Evolutionary conservation across 345 rosid genomes (phyloP).

Genomic region (Cardamine resedifolia): DNA sequence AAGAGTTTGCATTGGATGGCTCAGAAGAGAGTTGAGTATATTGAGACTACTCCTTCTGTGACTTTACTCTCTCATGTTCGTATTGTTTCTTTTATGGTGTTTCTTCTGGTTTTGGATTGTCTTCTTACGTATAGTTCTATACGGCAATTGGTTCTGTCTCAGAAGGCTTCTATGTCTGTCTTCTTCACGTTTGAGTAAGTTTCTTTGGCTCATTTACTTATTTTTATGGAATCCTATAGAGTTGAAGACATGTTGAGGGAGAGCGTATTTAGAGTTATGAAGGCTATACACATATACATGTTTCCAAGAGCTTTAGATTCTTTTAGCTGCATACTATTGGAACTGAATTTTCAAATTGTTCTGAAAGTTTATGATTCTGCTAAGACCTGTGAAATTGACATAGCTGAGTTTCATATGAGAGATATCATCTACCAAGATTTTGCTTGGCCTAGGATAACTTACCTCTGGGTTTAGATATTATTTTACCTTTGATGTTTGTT

Average conservation of each 20-base stretch:
- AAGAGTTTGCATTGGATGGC: conserved; percentile 95
- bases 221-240: neutral
- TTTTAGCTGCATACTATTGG: neutral
- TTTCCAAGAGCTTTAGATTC: neutral
- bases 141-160: conserved; percentile 57
- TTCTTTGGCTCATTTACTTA: neutral
- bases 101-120: conserved; percentile 68
- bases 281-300: neutral
- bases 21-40: conserved; percentile 93
- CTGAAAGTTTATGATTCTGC: neutral
- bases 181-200: conserved; percentile 97
- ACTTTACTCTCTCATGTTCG: conserved; percentile 64
- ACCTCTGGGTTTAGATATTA: neutral
- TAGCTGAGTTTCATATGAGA: neutral
- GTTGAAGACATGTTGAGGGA: neutral
- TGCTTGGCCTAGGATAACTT: neutral
- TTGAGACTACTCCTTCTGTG: conserved; percentile 91
- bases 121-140: conserved; percentile 63
- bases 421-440: neutral
- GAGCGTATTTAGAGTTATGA: neutral
- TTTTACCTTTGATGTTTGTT: neutral
- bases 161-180: conserved; percentile 81
- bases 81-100: conserved; percentile 77
- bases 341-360: neutral
- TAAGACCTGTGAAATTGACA: neutral